phyloP scores from a whole-genome alignment of 2,329 filamentous ascomycete species.

The Fusarium robinianum region DNA sequence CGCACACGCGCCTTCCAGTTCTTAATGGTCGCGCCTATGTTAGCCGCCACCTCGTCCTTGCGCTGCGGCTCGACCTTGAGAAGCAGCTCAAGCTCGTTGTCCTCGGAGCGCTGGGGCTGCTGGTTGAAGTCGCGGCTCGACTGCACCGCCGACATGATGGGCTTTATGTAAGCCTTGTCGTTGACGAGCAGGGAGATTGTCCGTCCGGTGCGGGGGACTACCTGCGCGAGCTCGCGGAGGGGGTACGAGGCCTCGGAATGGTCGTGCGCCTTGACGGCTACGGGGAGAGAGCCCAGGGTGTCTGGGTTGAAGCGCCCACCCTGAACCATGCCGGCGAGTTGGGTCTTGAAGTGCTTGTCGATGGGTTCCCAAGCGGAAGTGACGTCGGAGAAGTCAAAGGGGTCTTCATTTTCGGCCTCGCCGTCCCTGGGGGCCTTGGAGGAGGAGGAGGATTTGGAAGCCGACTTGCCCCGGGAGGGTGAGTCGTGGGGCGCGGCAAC shows the following conservation, averaged over 20 bases:
- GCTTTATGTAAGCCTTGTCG: conserved; percentile 53
- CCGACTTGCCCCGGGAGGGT: too few species aligned
- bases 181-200: conserved; percentile 49
- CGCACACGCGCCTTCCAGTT: conserved; percentile 57
- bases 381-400: conserved; percentile 55
- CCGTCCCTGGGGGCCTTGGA: conserved; percentile 27
- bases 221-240: conserved; percentile 59
- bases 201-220: conserved; percentile 53
- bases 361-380: conserved; percentile 48
- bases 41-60: conserved; percentile 50
- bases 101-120: conserved; percentile 61
- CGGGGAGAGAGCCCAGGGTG: conserved; percentile 51
- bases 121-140: conserved; percentile 60
- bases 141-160: conserved; percentile 61
- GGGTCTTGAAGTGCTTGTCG: conserved; percentile 50
- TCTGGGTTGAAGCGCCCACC: conserved; percentile 59
- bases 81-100: conserved; percentile 63
- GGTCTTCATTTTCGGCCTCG: conserved; percentile 48
- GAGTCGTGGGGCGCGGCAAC: conserved; percentile 40
- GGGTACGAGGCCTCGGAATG: conserved; percentile 46
- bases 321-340: conserved; percentile 46
- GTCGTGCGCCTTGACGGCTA: conserved; percentile 43
- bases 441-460: too few species aligned
- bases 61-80: conserved; percentile 58
- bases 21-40: conserved; percentile 53